Evolutionary conservation across 208 protist species (phyloP), one percentile per base, ranked within the genome.

Genomic region (Crithidia bombi): DNA sequence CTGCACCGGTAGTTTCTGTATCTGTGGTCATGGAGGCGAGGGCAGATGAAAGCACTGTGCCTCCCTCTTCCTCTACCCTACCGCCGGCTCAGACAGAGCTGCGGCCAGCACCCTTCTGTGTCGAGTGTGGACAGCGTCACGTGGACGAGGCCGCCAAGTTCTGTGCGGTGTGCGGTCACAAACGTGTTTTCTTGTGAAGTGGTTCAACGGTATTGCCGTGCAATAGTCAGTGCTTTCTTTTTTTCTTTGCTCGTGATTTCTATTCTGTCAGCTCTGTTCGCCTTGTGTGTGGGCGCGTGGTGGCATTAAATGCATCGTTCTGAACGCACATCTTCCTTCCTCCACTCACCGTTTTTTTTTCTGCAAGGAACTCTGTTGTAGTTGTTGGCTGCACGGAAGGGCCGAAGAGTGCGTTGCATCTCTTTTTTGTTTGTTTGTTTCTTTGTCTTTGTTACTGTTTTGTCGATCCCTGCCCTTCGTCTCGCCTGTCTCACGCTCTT

Each of bases 121-220:
- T 70, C 17, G 66, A 85, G 57, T 94, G 91, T 55, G 86, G 91
- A 4, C 73, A 90, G 65, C 65, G 68, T 7, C 85, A 96, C 65
- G 58, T 92, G 55, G 74, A 89, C 39, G 82, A 87, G 15, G 64
- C 61, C 12, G 87, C 84, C 1, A 93, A 93, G 62, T 96, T 94
- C 72, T 96, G 91, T 70, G 88, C 86, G 26, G 86, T 87, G 62
- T 96, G 91, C 36, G 91, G 91, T 21, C 83, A 88, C 46, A 87
- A 84, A 54, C 82, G 88, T 23, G 82, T 77, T 14, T 64, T 51
- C 11, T 21, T 87, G 9, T 80, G 15, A 74, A 11, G n/a, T n/a
- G n/a, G n/a, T n/a, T n/a, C 12, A 25, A 28, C 25, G 9, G 15
- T 57, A 11, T 21, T 15, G 19, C 30, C 9, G 6, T 54, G 49